Percentiles rank a stretch among this genome's conserved stretches.
These are phyloP conservation scores for Kwoniella sp. DNA, from an alignment of 768 basidiomycete genomes.

Conservation along the genomic window DNA sequence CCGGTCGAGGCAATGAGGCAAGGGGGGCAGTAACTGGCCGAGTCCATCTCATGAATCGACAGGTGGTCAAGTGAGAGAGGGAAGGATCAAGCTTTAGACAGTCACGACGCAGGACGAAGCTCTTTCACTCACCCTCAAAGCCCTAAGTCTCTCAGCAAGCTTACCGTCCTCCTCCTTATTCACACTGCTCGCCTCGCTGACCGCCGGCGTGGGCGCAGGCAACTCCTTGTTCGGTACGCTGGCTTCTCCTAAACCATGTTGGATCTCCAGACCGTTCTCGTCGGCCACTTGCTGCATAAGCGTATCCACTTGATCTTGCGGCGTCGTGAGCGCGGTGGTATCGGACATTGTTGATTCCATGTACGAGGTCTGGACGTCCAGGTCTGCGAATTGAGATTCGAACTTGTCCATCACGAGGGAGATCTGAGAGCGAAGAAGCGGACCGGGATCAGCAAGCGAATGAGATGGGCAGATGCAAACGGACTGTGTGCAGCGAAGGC, in stretches of 20 bases:
- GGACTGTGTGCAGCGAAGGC: background rate
- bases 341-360: conserved; percentile 97
- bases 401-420: conserved; percentile 99
- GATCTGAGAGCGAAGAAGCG: conserved; percentile 65
- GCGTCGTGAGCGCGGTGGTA: conserved; percentile 88
- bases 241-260: conserved; percentile 75
- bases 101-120: no score
- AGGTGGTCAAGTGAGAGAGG: no score
- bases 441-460: background rate
- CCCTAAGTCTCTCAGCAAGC: conserved; percentile 83
- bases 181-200: conserved; percentile 68
- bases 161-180: conserved; percentile 54
- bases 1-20: no score
- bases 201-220: conserved; percentile 51
- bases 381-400: conserved; percentile 90
- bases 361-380: conserved; percentile 96
- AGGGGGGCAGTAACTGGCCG: no score
- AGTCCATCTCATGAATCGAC: no score
- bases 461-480: background rate
- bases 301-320: conserved; percentile 93
- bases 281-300: conserved; percentile 93
- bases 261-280: conserved; percentile 91
- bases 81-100: no score
- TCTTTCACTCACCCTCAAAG: conserved; percentile 62
- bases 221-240: conserved; percentile 65